These are phyloP conservation scores for Begonia masoniana DNA, from an alignment of 306 rosid species.

Conservation along the genomic window DNA sequence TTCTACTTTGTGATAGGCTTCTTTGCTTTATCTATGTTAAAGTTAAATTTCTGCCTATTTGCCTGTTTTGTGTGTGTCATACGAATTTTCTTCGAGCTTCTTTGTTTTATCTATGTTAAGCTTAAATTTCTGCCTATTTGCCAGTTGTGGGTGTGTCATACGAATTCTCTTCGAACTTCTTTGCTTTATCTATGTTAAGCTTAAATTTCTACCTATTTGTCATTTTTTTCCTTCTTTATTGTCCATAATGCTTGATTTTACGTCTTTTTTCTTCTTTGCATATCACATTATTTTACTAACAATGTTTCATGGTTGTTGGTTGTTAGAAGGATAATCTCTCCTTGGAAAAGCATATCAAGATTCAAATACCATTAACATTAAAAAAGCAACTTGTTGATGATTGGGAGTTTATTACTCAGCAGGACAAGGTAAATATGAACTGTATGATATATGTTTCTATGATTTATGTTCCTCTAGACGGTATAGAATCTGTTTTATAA, in stretches of 20 bases:
- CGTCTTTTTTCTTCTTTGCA: background rate
- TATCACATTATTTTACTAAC: slow-evolving; percentile 2
- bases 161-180: no score
- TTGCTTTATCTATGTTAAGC: no score
- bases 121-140: no score
- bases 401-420: slow-evolving; percentile 74
- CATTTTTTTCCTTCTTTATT: background rate
- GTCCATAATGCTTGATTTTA: background rate
- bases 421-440: slow-evolving; percentile 60
- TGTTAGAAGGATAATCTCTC: slow-evolving; percentile 48
- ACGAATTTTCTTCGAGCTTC: no score
- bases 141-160: no score
- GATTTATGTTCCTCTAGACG: background rate
- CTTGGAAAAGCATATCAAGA: slow-evolving; percentile 69
- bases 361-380: slow-evolving; percentile 85
- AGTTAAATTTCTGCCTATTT: no score
- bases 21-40: no score
- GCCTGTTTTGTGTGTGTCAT: no score
- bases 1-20: no score
- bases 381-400: slow-evolving; percentile 96
- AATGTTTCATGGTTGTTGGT: slow-evolving; percentile 4
- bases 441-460: slow-evolving; percentile 8
- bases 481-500: background rate
- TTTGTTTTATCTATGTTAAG: no score
- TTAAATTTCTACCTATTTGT: no score